phyloP scores from a whole-genome alignment of 1,284 basidiomycete genomes.

The Pyrrhoderma lamaoense region DNA sequence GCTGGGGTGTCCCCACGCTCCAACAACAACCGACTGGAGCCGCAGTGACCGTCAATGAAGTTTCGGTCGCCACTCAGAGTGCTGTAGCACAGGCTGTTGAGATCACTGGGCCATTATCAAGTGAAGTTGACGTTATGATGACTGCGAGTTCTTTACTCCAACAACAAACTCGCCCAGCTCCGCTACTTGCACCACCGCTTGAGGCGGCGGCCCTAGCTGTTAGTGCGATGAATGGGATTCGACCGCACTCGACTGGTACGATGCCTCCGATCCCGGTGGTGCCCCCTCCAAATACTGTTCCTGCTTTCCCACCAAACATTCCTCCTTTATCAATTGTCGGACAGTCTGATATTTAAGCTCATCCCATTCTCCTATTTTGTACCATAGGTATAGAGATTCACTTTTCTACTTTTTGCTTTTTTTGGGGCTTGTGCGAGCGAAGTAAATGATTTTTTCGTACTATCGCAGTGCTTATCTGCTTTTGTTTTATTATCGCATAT shows the following conservation, averaged over 20 bases:
- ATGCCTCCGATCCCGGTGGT: conserved; percentile 6
- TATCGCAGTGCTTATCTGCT: background rate
- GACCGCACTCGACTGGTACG: conserved; percentile 18
- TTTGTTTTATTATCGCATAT: conserved; percentile 11
- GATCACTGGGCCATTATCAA: conserved; percentile 51
- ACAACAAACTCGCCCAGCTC: conserved; percentile 28
- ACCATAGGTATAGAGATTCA: background rate
- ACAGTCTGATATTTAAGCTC: background rate
- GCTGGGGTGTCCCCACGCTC: conserved; percentile 30
- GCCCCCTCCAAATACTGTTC: conserved; percentile 4
- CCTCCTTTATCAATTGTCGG: background rate
- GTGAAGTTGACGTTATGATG: conserved; percentile 61
- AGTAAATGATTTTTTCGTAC: background rate
- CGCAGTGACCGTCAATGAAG: conserved; percentile 67
- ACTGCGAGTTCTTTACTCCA: conserved; percentile 56
- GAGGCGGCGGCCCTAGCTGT: conserved; percentile 10
- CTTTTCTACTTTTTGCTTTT: background rate
- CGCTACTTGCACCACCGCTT: conserved; percentile 5
- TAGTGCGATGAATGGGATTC: conserved; percentile 10
- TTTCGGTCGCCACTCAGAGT: conserved; percentile 68
- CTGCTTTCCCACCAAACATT: background rate
- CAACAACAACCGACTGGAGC: conserved; percentile 33
- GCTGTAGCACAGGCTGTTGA: conserved; percentile 65
- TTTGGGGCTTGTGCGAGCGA: conserved; percentile 10
- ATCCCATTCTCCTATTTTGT: background rate